These are phyloP conservation scores for Wickerhamiella occidentalis DNA, from an alignment of 805 yeast genomes.

Conservation along the genomic window DNA sequence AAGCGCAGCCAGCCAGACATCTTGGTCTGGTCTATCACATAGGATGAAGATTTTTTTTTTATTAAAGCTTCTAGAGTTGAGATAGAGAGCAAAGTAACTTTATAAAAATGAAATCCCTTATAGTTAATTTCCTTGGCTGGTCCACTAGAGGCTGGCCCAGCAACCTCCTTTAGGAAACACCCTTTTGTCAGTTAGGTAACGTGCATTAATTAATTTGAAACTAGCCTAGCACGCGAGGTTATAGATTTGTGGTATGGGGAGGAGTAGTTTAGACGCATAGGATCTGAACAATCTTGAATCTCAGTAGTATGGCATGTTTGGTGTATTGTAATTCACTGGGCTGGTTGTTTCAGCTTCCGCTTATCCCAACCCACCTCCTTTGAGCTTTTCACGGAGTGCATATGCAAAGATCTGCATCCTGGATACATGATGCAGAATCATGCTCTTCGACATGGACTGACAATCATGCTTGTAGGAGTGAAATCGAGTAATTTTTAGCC, in stretches of 20 bases:
- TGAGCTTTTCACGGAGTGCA: conserved; percentile 10
- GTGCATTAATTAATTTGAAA: conserved; percentile 8
- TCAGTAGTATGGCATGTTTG: background rate
- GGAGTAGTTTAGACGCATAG: background rate
- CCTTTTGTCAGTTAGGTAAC: background rate
- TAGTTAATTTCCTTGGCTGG: too few species aligned
- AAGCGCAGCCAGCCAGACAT: background rate
- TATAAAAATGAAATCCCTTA: too few species aligned
- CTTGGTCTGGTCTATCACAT: background rate
- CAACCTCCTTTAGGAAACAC: background rate
- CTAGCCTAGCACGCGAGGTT: conserved; percentile 3
- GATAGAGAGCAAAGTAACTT: too few species aligned
- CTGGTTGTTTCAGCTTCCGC: conserved; percentile 5
- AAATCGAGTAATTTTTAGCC: background rate
- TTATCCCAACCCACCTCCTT: conserved; percentile 2
- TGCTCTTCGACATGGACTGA: conserved; percentile 2
- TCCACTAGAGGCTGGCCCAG: background rate
- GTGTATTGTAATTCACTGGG: background rate
- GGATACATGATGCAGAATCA: conserved; percentile 6
- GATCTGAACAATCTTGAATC: background rate
- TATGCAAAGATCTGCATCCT: conserved; percentile 6
- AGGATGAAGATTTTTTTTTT: background rate
- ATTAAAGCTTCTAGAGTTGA: background rate
- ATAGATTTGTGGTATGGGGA: background rate
- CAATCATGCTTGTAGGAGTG: background rate